Evolutionary conservation across 2,329 filamentous ascomycete species (phyloP).

Genomic region (Cladosporium halotolerans): DNA sequence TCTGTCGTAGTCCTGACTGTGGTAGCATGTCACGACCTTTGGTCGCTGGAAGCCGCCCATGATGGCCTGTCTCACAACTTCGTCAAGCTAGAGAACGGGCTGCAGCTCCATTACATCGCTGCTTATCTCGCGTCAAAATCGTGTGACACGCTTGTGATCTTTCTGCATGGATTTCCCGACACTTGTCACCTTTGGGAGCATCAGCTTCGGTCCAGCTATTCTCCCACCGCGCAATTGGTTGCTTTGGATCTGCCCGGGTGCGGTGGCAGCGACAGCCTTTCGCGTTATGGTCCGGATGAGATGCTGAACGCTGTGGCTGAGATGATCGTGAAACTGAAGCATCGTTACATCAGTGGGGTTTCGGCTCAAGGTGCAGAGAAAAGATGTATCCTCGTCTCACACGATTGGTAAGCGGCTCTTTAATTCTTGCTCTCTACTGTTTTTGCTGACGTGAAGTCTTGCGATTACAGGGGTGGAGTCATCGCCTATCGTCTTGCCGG

Average conservation of each 20-base stretch:
- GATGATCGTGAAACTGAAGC: constrained; percentile 47
- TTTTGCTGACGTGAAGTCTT: constrained; percentile 20
- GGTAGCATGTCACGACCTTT: constrained; percentile 47
- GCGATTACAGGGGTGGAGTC: constrained; percentile 40
- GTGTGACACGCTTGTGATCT: constrained; percentile 40
- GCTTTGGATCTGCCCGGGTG: constrained; percentile 55
- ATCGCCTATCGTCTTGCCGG: constrained; percentile 51
- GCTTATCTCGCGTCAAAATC: background rate
- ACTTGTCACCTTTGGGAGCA: constrained; percentile 51
- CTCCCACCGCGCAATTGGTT: constrained; percentile 41
- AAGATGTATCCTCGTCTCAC: background rate
- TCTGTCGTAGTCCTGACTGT: background rate
- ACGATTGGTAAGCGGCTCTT: background rate
- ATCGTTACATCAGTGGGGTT: constrained; percentile 33
- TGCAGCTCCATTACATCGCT: constrained; percentile 50
- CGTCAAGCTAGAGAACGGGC: constrained; percentile 42
- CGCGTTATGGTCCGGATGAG: constrained; percentile 44
- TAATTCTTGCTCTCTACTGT: background rate
- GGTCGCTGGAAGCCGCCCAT: constrained; percentile 45
- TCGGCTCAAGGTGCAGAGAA: background rate
- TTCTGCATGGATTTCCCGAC: constrained; percentile 56
- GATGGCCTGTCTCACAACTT: constrained; percentile 47
- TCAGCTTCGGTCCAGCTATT: constrained; percentile 38
- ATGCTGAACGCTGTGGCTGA: constrained; percentile 49
- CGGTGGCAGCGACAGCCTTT: constrained; percentile 50